These are phyloP conservation scores for Symbiodinium pilosum DNA, from an alignment of 73 alveolate genomes.

Conservation along the genomic window DNA sequence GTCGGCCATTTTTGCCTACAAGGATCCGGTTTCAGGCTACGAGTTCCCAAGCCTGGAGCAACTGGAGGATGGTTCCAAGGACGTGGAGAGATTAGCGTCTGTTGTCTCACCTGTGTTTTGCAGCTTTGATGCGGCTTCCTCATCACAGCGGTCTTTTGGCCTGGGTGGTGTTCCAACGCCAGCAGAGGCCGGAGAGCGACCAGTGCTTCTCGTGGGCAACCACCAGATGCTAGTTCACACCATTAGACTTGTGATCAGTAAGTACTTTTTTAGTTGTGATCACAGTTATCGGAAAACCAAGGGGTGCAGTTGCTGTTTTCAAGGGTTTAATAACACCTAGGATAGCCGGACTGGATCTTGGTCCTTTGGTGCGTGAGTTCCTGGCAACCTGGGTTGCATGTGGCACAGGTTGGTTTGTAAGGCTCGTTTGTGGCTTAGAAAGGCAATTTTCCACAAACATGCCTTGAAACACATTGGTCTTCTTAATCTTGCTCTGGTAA, in stretches of 20 bases:
- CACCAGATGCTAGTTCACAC: too few relatives aligned
- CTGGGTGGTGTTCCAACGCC: slow-evolving; percentile 62
- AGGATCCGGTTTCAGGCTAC: slow-evolving; percentile 53
- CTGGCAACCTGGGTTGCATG: too few relatives aligned
- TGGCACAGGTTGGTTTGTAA: too few relatives aligned
- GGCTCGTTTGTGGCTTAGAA: too few relatives aligned
- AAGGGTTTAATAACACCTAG: too few relatives aligned
- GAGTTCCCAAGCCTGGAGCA: slow-evolving; percentile 42
- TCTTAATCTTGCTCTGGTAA: too few relatives aligned
- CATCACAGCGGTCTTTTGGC: slow-evolving; percentile 59
- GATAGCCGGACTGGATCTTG: slow-evolving; percentile 34
- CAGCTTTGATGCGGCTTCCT: slow-evolving; percentile 38
- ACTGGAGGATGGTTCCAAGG: slow-evolving; percentile 53
- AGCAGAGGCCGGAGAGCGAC: slow-evolving; percentile 62
- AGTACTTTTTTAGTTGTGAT: too few relatives aligned
- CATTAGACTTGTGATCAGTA: too few relatives aligned
- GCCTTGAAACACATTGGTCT: too few relatives aligned
- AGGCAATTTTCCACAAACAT: too few relatives aligned
- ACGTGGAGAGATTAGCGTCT: slow-evolving; percentile 60
- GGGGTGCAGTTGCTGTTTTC: too few relatives aligned
- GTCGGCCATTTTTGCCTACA: slow-evolving; percentile 17
- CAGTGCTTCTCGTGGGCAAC: slow-evolving; percentile 79
- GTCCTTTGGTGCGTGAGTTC: slow-evolving; percentile 78
- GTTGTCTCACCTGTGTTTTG: slow-evolving; percentile 66
- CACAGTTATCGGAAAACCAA: too few relatives aligned